Percentiles rank a stretch among this genome's conserved stretches.
Evolutionary conservation across 192 early-diverging fungal genomes (phyloP).

Genomic region (Spizellomyces sp.): DNA sequence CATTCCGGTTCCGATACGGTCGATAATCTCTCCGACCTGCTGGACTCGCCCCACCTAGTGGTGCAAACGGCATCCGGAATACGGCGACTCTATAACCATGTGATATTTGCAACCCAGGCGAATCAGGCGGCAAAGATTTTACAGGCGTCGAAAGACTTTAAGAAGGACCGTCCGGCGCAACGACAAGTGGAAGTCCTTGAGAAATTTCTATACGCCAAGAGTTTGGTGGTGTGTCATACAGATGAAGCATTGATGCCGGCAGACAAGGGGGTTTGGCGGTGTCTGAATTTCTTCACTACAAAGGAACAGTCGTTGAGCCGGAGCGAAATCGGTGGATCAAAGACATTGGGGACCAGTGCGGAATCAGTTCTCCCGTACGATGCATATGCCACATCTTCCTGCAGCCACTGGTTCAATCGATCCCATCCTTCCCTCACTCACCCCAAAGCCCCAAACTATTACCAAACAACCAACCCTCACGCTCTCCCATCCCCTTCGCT

Average conservation of each 20-base stretch:
- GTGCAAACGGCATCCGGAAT: slow-evolving; percentile 24
- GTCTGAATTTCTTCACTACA: slow-evolving; percentile 45
- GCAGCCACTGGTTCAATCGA: slow-evolving; percentile 45
- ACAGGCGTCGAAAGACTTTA: background rate
- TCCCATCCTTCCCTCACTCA: slow-evolving; percentile 25
- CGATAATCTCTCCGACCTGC: background rate
- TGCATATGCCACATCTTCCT: slow-evolving; percentile 30
- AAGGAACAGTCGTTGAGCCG: background rate
- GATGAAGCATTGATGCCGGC: slow-evolving; percentile 49
- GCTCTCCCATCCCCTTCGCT: slow-evolving; percentile 31
- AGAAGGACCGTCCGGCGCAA: slow-evolving; percentile 1
- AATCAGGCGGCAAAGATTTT: slow-evolving; percentile 48
- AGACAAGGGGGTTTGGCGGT: slow-evolving; percentile 41
- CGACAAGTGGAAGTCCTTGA: slow-evolving; percentile 30
- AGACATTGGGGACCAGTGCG: background rate
- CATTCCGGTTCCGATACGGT: background rate
- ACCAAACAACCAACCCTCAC: slow-evolving; percentile 56
- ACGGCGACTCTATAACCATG: slow-evolving; percentile 39
- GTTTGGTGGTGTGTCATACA: slow-evolving; percentile 54
- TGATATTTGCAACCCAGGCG: slow-evolving; percentile 57
- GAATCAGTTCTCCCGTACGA: slow-evolving; percentile 27
- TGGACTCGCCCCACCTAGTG: slow-evolving; percentile 8
- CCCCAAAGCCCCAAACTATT: slow-evolving; percentile 12
- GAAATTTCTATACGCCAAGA: slow-evolving; percentile 43
- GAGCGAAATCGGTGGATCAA: too few relatives aligned